A percentile compares a stretch with the other conserved stretches of the same genome.
These are phyloP conservation scores for Cymbopogon flexuosus DNA, from an alignment of 202 grass and related monocot genomes.

Conservation along the genomic window DNA sequence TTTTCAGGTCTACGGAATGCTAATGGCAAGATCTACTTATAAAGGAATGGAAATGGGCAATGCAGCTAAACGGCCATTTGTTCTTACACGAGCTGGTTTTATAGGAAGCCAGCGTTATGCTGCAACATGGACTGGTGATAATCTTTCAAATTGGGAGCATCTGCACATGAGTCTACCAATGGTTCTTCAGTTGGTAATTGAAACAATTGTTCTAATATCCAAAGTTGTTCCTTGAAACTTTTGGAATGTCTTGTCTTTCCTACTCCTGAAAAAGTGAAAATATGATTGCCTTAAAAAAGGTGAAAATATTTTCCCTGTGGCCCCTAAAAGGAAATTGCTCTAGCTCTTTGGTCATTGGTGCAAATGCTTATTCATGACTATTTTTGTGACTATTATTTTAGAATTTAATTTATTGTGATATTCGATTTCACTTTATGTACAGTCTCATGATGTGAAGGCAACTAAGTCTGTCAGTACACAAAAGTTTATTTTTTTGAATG, in stretches of 20 bases:
- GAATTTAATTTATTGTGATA: background rate
- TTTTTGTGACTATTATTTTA: background rate
- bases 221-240: background rate
- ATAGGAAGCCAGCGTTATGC: constrained; percentile 94
- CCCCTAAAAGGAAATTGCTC: background rate
- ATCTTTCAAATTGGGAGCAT: constrained; percentile 95
- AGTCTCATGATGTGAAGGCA: background rate
- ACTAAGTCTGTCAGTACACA: background rate
- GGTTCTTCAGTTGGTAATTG: constrained; percentile 93
- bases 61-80: constrained; percentile 70
- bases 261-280: no score
- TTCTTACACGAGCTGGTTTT: constrained; percentile 94
- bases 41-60: constrained; percentile 79
- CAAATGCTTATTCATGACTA: background rate
- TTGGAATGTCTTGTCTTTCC: background rate
- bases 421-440: background rate
- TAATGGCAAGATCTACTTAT: constrained; percentile 91
- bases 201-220: constrained; percentile 4
- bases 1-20: constrained; percentile 87
- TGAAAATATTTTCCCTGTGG: background rate
- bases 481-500: background rate
- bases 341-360: background rate
- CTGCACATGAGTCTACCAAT: constrained; percentile 92
- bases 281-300: no score
- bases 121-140: constrained; percentile 97